Conservation (phyloP, 306 rosid species). For the Quercus variabilis region DNA sequence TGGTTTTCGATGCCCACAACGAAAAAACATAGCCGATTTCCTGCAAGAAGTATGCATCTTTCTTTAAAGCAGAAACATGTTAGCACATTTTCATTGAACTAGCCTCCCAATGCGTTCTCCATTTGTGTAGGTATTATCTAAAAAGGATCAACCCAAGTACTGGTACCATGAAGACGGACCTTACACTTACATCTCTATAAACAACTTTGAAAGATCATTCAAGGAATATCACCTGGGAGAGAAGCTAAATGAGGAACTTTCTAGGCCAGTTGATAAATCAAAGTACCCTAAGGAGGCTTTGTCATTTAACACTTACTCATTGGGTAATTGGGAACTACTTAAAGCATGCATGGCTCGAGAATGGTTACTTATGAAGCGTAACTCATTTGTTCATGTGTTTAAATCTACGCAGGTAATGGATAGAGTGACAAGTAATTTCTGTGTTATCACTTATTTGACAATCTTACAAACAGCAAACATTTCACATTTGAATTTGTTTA, state of each 20-base stretch:
- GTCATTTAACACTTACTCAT: conserved; percentile 14
- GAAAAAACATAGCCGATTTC: conserved; percentile 58
- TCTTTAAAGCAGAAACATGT: background rate
- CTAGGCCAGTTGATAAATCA: conserved; percentile 15
- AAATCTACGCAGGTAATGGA: conserved; percentile 57
- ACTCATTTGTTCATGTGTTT: conserved; percentile 36
- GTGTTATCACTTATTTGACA: too few species aligned
- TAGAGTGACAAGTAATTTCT: background rate
- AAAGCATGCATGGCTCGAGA: conserved; percentile 23
- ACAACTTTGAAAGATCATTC: conserved; percentile 35
- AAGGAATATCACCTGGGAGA: conserved; percentile 32
- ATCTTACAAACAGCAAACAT: background rate
- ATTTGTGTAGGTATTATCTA: conserved; percentile 44
- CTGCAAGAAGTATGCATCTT: conserved; percentile 51
- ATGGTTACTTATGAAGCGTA: conserved; percentile 26
- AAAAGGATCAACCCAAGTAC: conserved; percentile 52
- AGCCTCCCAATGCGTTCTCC: background rate
- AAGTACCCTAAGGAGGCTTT: background rate
- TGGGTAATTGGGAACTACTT: conserved; percentile 17
- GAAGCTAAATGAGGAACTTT: conserved; percentile 39
- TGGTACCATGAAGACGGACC: conserved; percentile 38
- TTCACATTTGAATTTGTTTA: background rate
- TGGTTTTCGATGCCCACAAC: conserved; percentile 49
- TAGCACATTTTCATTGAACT: too few species aligned
- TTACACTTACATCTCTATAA: conserved; percentile 36